Conservation (phyloP, 2,329 filamentous ascomycete species). For the Alternaria solani region DNA sequence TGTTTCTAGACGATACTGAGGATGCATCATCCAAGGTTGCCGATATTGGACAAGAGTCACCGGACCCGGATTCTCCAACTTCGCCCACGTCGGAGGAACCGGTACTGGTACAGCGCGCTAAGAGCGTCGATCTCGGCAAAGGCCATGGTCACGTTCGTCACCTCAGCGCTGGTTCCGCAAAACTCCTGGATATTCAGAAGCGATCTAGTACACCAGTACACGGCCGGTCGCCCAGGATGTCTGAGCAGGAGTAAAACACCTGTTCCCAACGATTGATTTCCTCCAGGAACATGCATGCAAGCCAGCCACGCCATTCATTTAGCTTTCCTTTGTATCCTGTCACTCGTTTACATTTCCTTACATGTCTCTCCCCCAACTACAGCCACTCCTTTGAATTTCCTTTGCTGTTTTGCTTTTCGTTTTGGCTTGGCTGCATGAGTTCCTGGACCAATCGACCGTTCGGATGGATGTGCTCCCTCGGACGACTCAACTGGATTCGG, state of each 20-base stretch:
- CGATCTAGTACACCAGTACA: slow-evolving; percentile 44
- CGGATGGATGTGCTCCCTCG: slow-evolving; percentile 4
- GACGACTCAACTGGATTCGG: slow-evolving; percentile 6
- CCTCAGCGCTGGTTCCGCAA: slow-evolving; percentile 80
- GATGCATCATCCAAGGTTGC: slow-evolving; percentile 45
- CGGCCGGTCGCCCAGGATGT: slow-evolving; percentile 35
- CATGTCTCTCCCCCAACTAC: slow-evolving; percentile 31
- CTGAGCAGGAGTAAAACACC: slow-evolving; percentile 32
- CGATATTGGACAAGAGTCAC: slow-evolving; percentile 36
- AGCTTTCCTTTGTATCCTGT: slow-evolving; percentile 47
- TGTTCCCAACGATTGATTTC: slow-evolving; percentile 24
- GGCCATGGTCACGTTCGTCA: slow-evolving; percentile 74
- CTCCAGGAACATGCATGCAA: slow-evolving; percentile 32
- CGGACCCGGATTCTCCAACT: slow-evolving; percentile 42
- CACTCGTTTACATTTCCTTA: slow-evolving; percentile 43
- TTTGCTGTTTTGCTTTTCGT: slow-evolving; percentile 18
- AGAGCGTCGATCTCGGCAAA: slow-evolving; percentile 72
- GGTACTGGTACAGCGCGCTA: slow-evolving; percentile 66
- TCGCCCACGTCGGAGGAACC: slow-evolving; percentile 45
- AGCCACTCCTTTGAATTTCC: slow-evolving; percentile 17
- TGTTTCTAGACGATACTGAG: slow-evolving; percentile 52
- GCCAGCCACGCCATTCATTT: slow-evolving; percentile 49
- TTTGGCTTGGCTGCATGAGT: slow-evolving; percentile 33
- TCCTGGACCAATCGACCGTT: slow-evolving; percentile 11
- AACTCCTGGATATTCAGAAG: slow-evolving; percentile 69